These are phyloP conservation scores for Candida sp. DNA, from an alignment of 1,139 yeast genomes.

Conservation along the genomic window DNA sequence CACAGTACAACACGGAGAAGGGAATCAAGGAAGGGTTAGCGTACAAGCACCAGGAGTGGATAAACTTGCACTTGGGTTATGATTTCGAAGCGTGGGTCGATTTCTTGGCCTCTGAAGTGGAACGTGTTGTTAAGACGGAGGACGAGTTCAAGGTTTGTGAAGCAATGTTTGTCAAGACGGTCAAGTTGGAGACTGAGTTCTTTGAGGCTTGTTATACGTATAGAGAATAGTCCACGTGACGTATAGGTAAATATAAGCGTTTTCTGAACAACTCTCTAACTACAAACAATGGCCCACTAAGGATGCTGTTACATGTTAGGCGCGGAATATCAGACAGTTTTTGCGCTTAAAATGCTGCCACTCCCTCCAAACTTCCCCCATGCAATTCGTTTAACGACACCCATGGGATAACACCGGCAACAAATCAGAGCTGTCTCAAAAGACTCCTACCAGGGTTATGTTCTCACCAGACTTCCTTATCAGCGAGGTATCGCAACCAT, in stretches of 20 bases:
- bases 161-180: slow-evolving; percentile 32
- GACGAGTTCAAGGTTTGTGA: slow-evolving; percentile 26
- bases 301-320: too few relatives aligned
- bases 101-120: slow-evolving; percentile 48
- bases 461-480: neutral
- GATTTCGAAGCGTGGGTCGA: slow-evolving; percentile 50
- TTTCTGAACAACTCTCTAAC: neutral
- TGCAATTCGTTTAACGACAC: too few relatives aligned
- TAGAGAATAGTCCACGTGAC: neutral
- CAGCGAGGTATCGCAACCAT: neutral
- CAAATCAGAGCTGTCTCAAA: too few relatives aligned
- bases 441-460: too few relatives aligned
- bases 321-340: too few relatives aligned
- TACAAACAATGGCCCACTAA: too few relatives aligned
- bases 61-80: slow-evolving; percentile 51
- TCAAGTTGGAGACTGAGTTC: slow-evolving; percentile 46
- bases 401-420: too few relatives aligned
- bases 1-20: slow-evolving; percentile 30
- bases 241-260: neutral
- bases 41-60: slow-evolving; percentile 56
- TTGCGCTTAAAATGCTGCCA: too few relatives aligned
- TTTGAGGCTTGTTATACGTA: slow-evolving; percentile 50
- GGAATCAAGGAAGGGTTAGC: slow-evolving; percentile 31
- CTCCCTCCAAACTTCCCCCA: too few relatives aligned
- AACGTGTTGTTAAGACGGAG: slow-evolving; percentile 29